Conservation (phyloP, 768 basidiomycete genomes). For the Mycena epipterygia region DNA sequence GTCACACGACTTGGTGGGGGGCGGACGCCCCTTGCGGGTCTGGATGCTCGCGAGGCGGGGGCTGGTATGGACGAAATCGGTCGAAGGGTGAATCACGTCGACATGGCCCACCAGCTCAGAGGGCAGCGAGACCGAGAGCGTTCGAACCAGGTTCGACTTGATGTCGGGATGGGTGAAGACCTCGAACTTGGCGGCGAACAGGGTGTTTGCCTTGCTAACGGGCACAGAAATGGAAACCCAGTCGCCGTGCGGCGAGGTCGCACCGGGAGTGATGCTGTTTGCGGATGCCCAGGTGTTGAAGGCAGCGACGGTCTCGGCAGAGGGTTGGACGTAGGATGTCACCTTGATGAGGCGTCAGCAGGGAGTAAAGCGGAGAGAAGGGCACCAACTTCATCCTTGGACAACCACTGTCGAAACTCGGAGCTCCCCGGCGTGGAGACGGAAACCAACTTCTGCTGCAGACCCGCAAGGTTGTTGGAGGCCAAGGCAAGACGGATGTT, state of each 20-base stretch:
- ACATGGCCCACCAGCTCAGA: slow-evolving; percentile 26
- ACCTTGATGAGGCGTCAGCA: slow-evolving; percentile 21
- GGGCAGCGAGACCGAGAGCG: slow-evolving; percentile 26
- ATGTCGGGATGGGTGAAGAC: slow-evolving; percentile 20
- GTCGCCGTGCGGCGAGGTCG: slow-evolving; percentile 23
- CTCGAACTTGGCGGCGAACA: slow-evolving; percentile 28
- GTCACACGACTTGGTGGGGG: slow-evolving; percentile 13
- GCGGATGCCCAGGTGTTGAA: slow-evolving; percentile 23
- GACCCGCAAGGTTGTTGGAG: slow-evolving; percentile 21
- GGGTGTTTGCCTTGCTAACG: slow-evolving; percentile 22
- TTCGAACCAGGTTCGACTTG: slow-evolving; percentile 12
- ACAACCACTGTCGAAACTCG: slow-evolving; percentile 27
- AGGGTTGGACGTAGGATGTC: slow-evolving; percentile 24
- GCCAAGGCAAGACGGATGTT: slow-evolving; percentile 21
- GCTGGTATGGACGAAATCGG: slow-evolving; percentile 16
- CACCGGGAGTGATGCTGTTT: slow-evolving; percentile 14
- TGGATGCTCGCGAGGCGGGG: slow-evolving; percentile 9
- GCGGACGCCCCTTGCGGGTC: background rate
- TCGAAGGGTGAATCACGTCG: slow-evolving; percentile 22
- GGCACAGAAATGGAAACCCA: slow-evolving; percentile 26
- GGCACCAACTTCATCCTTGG: slow-evolving; percentile 22
- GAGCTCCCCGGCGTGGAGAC: slow-evolving; percentile 24
- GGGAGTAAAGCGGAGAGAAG: slow-evolving; percentile 1
- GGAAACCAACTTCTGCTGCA: slow-evolving; percentile 17
- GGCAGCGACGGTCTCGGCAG: slow-evolving; percentile 18